A percentile compares a stretch with the other conserved stretches of the same genome.
Conservation (phyloP, 768 basidiomycete species). For the Neoboletus subvelutipes region DNA sequence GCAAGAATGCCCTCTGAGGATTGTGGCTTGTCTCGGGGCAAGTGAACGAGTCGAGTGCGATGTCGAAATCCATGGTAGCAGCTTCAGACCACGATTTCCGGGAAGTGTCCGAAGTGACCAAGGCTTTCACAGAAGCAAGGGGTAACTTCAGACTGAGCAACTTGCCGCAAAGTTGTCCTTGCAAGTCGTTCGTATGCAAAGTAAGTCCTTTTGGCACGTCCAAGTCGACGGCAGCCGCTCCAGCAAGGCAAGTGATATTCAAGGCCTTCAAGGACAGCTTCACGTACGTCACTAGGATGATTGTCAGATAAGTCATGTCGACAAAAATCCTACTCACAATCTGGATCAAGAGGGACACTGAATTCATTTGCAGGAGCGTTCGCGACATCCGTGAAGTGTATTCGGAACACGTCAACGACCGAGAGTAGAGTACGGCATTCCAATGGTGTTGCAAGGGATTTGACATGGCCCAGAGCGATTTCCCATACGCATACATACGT, state of each 20-base stretch:
- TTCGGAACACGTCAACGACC: slow-evolving; percentile 55
- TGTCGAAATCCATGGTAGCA: slow-evolving; percentile 50
- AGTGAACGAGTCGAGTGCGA: slow-evolving; percentile 67
- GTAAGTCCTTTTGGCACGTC: slow-evolving; percentile 57
- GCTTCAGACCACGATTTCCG: slow-evolving; percentile 67
- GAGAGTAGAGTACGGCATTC: slow-evolving; percentile 53
- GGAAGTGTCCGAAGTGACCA: slow-evolving; percentile 43
- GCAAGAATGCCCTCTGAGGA: slow-evolving; percentile 67
- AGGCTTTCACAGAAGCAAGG: slow-evolving; percentile 44
- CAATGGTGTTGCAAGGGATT: slow-evolving; percentile 51
- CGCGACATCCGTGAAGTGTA: slow-evolving; percentile 70
- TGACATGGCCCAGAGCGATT: slow-evolving; percentile 65
- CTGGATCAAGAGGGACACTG: slow-evolving; percentile 63
- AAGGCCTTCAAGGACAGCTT: slow-evolving; percentile 59
- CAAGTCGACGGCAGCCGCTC: slow-evolving; percentile 53
- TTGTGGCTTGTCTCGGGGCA: slow-evolving; percentile 51
- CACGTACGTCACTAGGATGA: slow-evolving; percentile 73
- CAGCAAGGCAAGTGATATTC: slow-evolving; percentile 56
- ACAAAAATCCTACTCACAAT: slow-evolving; percentile 51
- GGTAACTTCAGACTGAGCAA: slow-evolving; percentile 62
- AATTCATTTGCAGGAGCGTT: slow-evolving; percentile 81
- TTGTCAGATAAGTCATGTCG: slow-evolving; percentile 3
- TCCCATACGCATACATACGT: slow-evolving; percentile 97
- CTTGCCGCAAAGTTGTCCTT: slow-evolving; percentile 64
- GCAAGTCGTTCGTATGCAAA: slow-evolving; percentile 73